These are phyloP conservation scores for Aeschynomene evenia DNA, from an alignment of 306 rosid species.

Conservation along the genomic window DNA sequence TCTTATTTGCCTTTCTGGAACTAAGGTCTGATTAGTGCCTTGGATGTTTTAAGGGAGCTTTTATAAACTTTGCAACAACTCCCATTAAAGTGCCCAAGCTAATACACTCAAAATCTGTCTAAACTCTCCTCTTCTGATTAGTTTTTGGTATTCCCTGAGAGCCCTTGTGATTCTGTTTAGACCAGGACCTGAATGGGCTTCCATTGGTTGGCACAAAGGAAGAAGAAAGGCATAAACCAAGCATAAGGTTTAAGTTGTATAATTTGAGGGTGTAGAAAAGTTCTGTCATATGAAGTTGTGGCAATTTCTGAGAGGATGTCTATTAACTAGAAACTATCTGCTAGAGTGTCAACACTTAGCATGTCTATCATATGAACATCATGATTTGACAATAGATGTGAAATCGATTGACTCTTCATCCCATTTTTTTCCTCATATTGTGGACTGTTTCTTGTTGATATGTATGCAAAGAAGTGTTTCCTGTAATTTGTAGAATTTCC, in stretches of 20 bases:
- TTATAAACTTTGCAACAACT: neutral
- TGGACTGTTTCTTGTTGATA: neutral
- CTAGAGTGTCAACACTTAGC: neutral
- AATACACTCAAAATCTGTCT: neutral
- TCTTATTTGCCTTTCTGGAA: neutral
- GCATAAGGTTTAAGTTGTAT: neutral
- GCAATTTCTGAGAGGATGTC: neutral
- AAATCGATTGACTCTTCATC: neutral
- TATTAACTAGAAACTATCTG: neutral
- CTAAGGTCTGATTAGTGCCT: neutral
- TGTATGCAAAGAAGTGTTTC: neutral
- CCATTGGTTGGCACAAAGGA: neutral
- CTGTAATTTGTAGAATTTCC: conserved; percentile 18
- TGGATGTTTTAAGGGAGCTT: neutral
- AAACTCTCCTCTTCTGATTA: neutral
- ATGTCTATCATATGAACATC: conserved; percentile 1
- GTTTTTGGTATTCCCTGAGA: neutral
- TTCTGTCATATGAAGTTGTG: conserved; percentile 4
- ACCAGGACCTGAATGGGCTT: neutral
- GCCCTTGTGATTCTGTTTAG: neutral
- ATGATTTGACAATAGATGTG: conserved; percentile 2
- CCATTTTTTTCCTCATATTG: neutral
- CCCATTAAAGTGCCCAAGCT: neutral
- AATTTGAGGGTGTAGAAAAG: neutral
- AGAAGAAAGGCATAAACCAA: neutral